Base-by-base conservation (phyloP, 768 basidiomycete species). In the Fistulinella prunicolor region DNA sequence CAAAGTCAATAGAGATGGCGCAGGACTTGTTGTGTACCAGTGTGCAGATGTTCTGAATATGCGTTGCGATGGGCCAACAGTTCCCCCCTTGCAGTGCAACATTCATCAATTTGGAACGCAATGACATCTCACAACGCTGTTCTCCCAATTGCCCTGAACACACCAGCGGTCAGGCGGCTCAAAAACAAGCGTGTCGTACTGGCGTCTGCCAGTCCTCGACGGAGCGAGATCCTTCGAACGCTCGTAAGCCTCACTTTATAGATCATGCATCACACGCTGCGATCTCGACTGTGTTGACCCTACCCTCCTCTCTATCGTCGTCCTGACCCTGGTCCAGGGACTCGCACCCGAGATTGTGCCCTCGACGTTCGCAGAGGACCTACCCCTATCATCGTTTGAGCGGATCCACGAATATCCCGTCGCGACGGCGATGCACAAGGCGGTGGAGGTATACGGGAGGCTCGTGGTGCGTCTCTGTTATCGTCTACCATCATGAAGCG, bases 151-250 rank as follows among this genome's bases (percentile, higher is more conserved):
- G 88, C 88, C 1, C 74, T 91, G 12, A 66, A 73, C 30, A 74
- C 80, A 1, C 84, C 83, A 10, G 73, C 73, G 0, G 71, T 84
- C 37, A 73, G 83, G 57, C 89, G 85, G 62, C 77, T 96, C 1
- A 62, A 73, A 32, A 82, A 80, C 19, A 94, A 92, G 62, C 77
- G 89, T 3, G 78, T 97, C 39, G 70, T 96, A 3, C 75, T 97
- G 1, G 94, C 94, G 1, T 95, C 93, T 5, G 83, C 81, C 47
- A 94, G 90, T 57, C 89, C 92, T 1, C 77, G 94, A 55, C 75
- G 94, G 59, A 82, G 79, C 60, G 91, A 93, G 46, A 91, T 95
- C 50, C 78, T 97, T 19, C 76, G 73, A 45, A 84, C 78, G 6
- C 79, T 87, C 58, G 92, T 94, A 66, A 62, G 86, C 40, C n/a